A percentile compares a stretch with the other conserved stretches of the same genome.
Evolutionary conservation across 208 protist genomes (phyloP).

Genomic region (Leishmania amazonensis): DNA sequence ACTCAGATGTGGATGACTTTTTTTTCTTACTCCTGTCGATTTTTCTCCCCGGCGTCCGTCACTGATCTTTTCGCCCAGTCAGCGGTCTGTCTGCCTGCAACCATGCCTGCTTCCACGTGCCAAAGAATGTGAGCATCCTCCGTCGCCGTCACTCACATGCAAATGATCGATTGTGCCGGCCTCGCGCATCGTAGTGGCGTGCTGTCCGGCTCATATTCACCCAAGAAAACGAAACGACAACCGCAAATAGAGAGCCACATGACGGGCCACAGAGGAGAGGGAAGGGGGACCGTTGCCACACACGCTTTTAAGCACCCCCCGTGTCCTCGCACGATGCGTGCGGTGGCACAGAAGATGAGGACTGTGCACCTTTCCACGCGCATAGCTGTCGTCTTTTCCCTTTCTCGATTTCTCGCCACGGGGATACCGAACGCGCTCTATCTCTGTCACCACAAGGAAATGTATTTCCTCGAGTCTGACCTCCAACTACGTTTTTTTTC

Average conservation of each 20-base stretch:
- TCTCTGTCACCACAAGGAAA: not conserved
- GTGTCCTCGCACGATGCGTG: not conserved
- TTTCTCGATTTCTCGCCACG: not conserved
- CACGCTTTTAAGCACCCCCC: not conserved
- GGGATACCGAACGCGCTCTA: not conserved
- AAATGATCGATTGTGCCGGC: not conserved
- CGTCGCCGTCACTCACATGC: not conserved
- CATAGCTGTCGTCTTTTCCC: constrained; percentile 1
- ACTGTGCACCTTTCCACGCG: not conserved
- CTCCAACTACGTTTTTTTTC: not conserved
- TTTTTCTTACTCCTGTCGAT: not conserved
- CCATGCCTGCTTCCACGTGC: not conserved
- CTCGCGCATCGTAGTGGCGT: not conserved
- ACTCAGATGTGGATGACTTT: not conserved
- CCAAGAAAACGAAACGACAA: not conserved
- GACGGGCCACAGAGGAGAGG: not conserved
- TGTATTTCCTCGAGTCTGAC: not conserved
- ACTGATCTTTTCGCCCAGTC: not conserved
- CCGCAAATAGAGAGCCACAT: not conserved
- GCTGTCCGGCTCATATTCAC: not conserved
- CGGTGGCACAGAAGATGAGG: not conserved
- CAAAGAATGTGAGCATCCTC: not conserved
- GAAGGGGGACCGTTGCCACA: not conserved
- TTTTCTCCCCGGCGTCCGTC: not conserved
- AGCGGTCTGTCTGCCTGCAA: not conserved